Base-by-base conservation (phyloP, 768 basidiomycete genomes). In the Asterophora parasitica region DNA sequence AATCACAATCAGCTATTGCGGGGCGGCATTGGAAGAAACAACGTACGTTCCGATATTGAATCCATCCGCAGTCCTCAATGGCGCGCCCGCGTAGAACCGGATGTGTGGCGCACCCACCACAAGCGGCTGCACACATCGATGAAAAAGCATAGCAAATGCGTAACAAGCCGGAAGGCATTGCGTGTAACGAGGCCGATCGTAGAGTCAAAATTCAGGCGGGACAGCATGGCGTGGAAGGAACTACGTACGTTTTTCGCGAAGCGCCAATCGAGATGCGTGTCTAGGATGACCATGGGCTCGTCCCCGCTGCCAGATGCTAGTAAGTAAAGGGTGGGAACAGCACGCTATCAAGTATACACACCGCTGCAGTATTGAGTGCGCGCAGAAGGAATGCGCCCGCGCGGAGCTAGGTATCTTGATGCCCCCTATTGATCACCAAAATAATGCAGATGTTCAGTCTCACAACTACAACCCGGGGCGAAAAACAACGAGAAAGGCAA, bases 71-170 rank as follows among this genome's bases (percentile, higher is more conserved):
- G 94, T 96, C 38, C 91, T 77, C 36, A 97, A 60, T 4, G 92
- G 92, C 20, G 91, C 91, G 12, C 91, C 93, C 3, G 93, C 94
- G 61, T 93, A 95, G 64, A 97, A 97, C 15, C 91, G 77, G 26
- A 92, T 75, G 49, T 81, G 62, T 4, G 90, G 88, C 23, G 70
- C 57, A 4, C 80, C 84, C 1, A 65, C 70, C 32, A 91, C 88
- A 45, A 85, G 69, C 0, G 90, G 91, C 88, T 92, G 50, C 7
- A 49, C 19, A 41, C n/a, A n/a, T n/a, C n/a, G n/a, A n/a, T n/a
- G n/a, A n/a, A n/a, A n/a, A n/a, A n/a, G n/a, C n/a, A n/a, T n/a
- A n/a, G n/a, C n/a, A n/a, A n/a, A n/a, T n/a, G n/a, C n/a, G n/a
- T n/a, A n/a, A n/a, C n/a, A n/a, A n/a, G n/a, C n/a, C n/a, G n/a